Evolutionary conservation across 1,139 yeast species (phyloP), one percentile per base, ranked within the genome.

Genomic region (Suhomyces anneliseae): DNA sequence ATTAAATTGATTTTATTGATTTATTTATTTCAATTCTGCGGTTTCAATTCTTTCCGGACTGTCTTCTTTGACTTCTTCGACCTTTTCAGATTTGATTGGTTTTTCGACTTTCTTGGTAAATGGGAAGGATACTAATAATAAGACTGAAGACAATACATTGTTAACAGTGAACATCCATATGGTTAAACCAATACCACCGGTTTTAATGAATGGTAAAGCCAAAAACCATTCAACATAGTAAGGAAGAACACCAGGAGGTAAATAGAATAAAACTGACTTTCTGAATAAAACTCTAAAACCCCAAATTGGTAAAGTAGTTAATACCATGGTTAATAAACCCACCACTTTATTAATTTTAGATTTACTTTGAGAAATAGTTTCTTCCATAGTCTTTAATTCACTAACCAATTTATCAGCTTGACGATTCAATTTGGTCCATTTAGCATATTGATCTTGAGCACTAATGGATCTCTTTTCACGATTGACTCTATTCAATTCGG

Each of bases 381-480:
- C 65, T 42, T 70, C 76, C 46, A 81, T 60, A 12, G 58, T 54
- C 27, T 74, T 78, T 41, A 87, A 69, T 52, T 86, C 82, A 9
- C 69, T 72, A 43, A 75, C 73, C 46, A 88, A 63, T 51, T 79
- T 78, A 53, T 86, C 92, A 49, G 78, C 69, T 57, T 78, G 79
- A 43, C 99, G 78, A 59, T 90, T 92, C 53, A 92, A 76, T 64
- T 90, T 90, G 3, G 98, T 95, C 99, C 99, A 93, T 59, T 81
- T 85, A 40, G 98, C 97, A 65, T 92, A 93, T 58, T 93, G 85
- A 62, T 93, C 97, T 65, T 92, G 97, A 6, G 97, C 95, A 51
- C 90, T 82, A 12, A 92, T 79, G 8, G 76, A 59, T 39, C 81
- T 71, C 53, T 90, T 78, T 55, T 85, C 81, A 11, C 69, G 70